Evolutionary conservation across 1,284 basidiomycete species (phyloP).

Genomic region (Sanguinoderma infundibulare): DNA sequence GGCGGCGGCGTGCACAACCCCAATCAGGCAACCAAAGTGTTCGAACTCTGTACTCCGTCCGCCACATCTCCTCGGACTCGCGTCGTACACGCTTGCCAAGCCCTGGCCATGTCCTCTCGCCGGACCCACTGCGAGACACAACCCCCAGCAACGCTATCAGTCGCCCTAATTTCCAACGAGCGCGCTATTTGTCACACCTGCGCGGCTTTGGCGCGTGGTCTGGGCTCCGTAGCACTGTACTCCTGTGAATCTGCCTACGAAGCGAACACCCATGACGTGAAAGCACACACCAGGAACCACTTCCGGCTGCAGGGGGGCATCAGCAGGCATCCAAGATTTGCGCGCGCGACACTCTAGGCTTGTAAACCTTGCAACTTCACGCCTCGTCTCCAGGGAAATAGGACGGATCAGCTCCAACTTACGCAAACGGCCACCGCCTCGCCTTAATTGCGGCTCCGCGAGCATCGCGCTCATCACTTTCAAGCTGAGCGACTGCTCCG

Average conservation of each 20-base stretch:
- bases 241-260: constrained; percentile 12
- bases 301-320: neutral
- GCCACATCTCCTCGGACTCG: neutral
- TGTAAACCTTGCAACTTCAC: neutral
- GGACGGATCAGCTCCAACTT: neutral
- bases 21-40: constrained; percentile 16
- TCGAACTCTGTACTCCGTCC: no score
- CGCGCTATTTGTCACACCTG: neutral
- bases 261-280: constrained; percentile 17
- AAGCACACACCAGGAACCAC: constrained; percentile 5
- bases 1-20: constrained; percentile 4
- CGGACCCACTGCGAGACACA: no score
- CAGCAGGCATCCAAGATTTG: neutral
- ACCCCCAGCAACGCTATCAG: neutral
- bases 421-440: neutral
- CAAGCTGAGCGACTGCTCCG: neutral
- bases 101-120: no score
- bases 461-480: neutral
- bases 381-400: constrained; percentile 2
- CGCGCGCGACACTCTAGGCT: no score
- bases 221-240: constrained; percentile 2
- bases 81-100: no score
- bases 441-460: neutral
- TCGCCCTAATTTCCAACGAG: neutral
- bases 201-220: neutral